A percentile compares a stretch with the other conserved stretches of the same genome.
Evolutionary conservation across 179 eudicot genomes (phyloP).

Genomic region (Silene coronaria): DNA sequence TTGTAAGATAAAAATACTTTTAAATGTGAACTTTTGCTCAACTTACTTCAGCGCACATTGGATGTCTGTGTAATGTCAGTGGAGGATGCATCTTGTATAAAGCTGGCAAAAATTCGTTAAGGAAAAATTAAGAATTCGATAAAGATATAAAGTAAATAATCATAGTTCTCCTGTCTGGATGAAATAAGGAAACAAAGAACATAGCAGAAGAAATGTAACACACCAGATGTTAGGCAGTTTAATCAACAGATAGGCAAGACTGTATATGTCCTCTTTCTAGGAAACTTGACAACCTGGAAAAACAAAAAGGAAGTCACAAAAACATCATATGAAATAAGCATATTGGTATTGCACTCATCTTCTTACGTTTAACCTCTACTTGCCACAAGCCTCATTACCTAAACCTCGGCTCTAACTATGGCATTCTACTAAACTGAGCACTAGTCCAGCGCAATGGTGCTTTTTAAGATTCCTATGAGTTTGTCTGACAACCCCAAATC

Average conservation of each 20-base stretch:
- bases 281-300: background rate
- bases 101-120: constrained; percentile 11
- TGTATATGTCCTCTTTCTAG: background rate
- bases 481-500: too few species aligned
- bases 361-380: background rate
- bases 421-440: too few species aligned
- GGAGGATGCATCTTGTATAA: constrained; percentile 57
- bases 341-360: background rate
- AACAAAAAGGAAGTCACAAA: background rate
- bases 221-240: background rate
- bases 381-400: background rate
- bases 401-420: background rate
- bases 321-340: background rate
- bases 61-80: constrained; percentile 60
- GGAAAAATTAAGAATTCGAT: background rate
- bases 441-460: too few species aligned
- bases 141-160: background rate
- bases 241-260: constrained; percentile 1
- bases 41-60: constrained; percentile 74
- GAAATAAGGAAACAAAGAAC: background rate
- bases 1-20: background rate
- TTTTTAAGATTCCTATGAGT: too few species aligned
- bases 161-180: background rate
- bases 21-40: constrained; percentile 1
- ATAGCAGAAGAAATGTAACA: background rate